Evolutionary conservation across 345 rosid genomes (phyloP), one percentile per base, ranked within the genome.

Genomic region (Melaleuca quinquenervia): DNA sequence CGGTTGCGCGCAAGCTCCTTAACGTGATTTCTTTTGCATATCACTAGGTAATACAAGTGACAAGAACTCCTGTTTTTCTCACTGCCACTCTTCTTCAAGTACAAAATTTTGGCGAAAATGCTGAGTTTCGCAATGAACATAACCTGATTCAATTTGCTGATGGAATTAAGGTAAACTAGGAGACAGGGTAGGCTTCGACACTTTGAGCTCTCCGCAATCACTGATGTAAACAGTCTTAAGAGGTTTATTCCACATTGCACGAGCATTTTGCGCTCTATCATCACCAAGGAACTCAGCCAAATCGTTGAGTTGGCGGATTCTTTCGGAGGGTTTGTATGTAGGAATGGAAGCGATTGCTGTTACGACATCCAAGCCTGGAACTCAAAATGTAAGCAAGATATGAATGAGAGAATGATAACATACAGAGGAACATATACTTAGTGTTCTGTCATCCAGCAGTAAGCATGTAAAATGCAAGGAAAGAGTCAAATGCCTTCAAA

Each of bases 311-410:
- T 90, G 94, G 64, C 91, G 91, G 82, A 96, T 96, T 58, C 91
- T 91, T 82, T 95, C 98, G 0, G 92, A 88, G 4, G 97, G 98
- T 85, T 92, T 93, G 92, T 93, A 95, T 0, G 96, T 96, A 0
- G 97, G 98, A 75, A 94, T 91, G 18, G 98, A 87, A 84, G 96
- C 93, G 51, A 96, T 93, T 41, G 97, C 89, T 36, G 95, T 90
- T 83, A 96, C 96, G 18, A 95, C 96, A 88, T 94, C 98, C 91
- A 96, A 86, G 12, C 98, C 99, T 96, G 92, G 36, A 84, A 89
- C 52, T 8, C 4, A 49, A 86, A 13, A 27, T 5, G 26, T 55
- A 27, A 83, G 45, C 10, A 8, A 70, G 78, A 70, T 0, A 7
- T 70, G 78, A 70, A 70, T 36, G 26, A 70, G 78, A 70, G 26